Conservation (phyloP, 2,329 filamentous ascomycete species). For the Phialocephala sp. region DNA sequence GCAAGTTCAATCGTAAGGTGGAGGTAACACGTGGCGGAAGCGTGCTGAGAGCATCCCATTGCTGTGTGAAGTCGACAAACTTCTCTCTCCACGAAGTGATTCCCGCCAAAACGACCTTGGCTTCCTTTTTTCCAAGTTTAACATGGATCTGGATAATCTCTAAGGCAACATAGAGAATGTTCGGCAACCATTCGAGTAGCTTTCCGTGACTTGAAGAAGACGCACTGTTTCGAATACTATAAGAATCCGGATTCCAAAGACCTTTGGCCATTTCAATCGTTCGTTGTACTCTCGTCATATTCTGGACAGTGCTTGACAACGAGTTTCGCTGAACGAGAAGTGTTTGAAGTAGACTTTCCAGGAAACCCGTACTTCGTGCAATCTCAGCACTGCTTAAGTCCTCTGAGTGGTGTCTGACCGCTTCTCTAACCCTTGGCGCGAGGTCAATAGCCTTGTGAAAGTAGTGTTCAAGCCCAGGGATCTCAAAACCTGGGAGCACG, state of each 20-base stretch:
- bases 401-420: slow-evolving; percentile 76
- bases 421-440: slow-evolving; percentile 69
- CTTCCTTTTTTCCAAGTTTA: slow-evolving; percentile 61
- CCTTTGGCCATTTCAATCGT: slow-evolving; percentile 38
- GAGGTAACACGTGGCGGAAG: slow-evolving; percentile 60
- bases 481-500: slow-evolving; percentile 43
- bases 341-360: slow-evolving; percentile 84
- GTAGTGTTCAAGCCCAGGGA: slow-evolving; percentile 66
- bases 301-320: slow-evolving; percentile 31
- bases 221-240: slow-evolving; percentile 28
- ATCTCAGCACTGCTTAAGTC: slow-evolving; percentile 85
- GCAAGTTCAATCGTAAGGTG: slow-evolving; percentile 39
- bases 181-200: slow-evolving; percentile 64
- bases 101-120: slow-evolving; percentile 49
- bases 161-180: slow-evolving; percentile 67
- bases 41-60: slow-evolving; percentile 49
- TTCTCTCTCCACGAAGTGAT: slow-evolving; percentile 57
- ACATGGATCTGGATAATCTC: slow-evolving; percentile 70
- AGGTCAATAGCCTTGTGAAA: slow-evolving; percentile 82
- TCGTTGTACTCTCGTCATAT: slow-evolving; percentile 32
- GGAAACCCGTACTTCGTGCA: slow-evolving; percentile 76
- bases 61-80: slow-evolving; percentile 52
- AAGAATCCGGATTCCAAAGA: slow-evolving; percentile 49
- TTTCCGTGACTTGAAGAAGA: slow-evolving; percentile 38
- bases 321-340: slow-evolving; percentile 62